Conservation (phyloP, 441 rosid genomes). For the Populus trichocarpa region DNA sequence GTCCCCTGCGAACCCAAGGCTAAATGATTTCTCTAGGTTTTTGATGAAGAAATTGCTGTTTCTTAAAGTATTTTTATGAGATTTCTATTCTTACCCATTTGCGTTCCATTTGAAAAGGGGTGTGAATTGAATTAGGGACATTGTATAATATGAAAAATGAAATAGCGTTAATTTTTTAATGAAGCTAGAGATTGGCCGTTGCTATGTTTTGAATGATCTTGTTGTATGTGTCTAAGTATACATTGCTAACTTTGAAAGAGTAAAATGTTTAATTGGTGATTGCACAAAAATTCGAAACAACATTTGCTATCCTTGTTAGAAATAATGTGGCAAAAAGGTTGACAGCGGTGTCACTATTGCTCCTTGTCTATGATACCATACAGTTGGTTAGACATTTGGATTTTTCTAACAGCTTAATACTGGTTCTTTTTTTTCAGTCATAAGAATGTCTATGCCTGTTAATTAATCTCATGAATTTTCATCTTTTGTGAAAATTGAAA, state of each 20-base stretch:
- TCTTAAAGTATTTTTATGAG: neutral
- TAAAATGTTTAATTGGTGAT: no score
- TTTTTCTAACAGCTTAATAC: neutral
- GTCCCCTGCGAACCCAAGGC: neutral
- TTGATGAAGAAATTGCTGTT: neutral
- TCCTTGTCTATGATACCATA: neutral
- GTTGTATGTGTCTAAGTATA: no score
- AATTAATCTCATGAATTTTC: neutral
- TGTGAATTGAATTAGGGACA: neutral
- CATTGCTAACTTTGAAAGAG: no score
- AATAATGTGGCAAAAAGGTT: neutral
- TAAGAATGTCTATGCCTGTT: neutral
- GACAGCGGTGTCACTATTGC: neutral
- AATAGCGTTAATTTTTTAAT: no score
- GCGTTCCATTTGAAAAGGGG: neutral
- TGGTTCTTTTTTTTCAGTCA: neutral
- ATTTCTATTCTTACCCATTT: neutral
- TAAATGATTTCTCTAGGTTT: neutral
- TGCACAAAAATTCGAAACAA: no score
- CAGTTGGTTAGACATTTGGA: neutral
- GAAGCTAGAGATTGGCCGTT: no score
- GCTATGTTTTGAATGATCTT: no score
- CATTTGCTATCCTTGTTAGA: neutral
- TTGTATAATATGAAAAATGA: neutral
- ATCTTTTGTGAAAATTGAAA: neutral